Percentiles rank a stretch among this genome's conserved stretches.
Conservation (phyloP, 176 grass and related monocot species). For the Puya raimondii region DNA sequence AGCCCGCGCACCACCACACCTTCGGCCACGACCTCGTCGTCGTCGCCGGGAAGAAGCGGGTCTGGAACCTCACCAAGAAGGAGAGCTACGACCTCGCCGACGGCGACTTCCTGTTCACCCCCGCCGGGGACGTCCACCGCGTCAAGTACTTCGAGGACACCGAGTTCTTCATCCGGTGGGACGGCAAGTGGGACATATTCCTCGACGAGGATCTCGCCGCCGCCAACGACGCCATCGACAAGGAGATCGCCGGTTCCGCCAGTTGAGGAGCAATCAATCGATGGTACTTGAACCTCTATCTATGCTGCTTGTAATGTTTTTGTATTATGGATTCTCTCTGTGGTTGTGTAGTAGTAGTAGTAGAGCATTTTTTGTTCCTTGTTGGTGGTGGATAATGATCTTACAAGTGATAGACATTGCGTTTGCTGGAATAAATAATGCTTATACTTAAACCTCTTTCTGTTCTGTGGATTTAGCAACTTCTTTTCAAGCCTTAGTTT, state of each 20-base stretch:
- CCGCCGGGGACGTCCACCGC: slow-evolving; percentile 66
- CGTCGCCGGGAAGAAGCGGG: slow-evolving; percentile 80
- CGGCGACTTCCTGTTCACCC: slow-evolving; percentile 87
- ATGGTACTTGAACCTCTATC: too few species aligned
- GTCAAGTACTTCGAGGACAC: slow-evolving; percentile 83
- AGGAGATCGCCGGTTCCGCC: slow-evolving; percentile 25
- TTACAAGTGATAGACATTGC: too few species aligned
- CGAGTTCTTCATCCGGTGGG: slow-evolving; percentile 93
- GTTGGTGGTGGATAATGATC: too few species aligned
- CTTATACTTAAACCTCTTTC: too few species aligned
- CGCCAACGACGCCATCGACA: slow-evolving; percentile 38
- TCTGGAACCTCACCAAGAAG: slow-evolving; percentile 94
- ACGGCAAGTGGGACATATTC: slow-evolving; percentile 93
- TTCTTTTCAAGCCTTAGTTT: too few species aligned
- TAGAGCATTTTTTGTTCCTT: too few species aligned
- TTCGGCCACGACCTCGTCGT: slow-evolving; percentile 95
- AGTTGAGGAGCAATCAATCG: too few species aligned
- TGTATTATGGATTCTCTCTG: too few species aligned
- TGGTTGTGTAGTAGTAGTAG: too few species aligned
- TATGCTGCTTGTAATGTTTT: too few species aligned
- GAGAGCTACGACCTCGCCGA: slow-evolving; percentile 61
- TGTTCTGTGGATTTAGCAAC: too few species aligned
- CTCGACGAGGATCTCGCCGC: slow-evolving; percentile 67
- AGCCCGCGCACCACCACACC: slow-evolving; percentile 89
- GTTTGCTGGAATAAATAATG: too few species aligned